These are phyloP conservation scores for Euphorbia schlechtendalii DNA, from an alignment of 441 rosid species.

Conservation along the genomic window DNA sequence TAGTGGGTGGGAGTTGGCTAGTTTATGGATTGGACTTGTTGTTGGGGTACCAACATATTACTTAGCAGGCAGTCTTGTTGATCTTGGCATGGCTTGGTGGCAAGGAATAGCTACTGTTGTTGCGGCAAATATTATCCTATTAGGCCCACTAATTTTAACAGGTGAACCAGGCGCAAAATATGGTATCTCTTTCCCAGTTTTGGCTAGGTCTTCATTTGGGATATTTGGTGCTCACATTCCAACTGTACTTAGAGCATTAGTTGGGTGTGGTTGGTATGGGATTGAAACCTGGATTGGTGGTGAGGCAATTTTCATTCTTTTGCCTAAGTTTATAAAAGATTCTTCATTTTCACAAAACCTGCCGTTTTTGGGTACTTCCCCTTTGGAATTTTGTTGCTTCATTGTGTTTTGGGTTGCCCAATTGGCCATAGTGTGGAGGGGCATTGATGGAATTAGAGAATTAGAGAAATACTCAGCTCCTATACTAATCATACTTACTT, in stretches of 20 bases:
- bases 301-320: conserved; percentile 74
- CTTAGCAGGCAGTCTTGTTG: conserved; percentile 81
- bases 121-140: conserved; percentile 59
- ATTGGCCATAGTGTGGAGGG: conserved; percentile 58
- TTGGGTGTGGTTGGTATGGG: conserved; percentile 97
- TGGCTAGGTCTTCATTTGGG: conserved; percentile 85
- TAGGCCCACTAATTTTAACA: conserved; percentile 61
- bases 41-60: conserved; percentile 87
- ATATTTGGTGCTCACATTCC: conserved; percentile 81
- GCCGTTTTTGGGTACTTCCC: conserved; percentile 84
- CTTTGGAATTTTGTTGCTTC: conserved; percentile 74
- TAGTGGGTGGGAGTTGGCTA: conserved; percentile 73
- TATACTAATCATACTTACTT: conserved; percentile 55
- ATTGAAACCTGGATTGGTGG: conserved; percentile 98
- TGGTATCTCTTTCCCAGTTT: conserved; percentile 80
- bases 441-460: conserved; percentile 69
- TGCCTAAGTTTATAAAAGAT: conserved; percentile 44
- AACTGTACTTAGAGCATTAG: conserved; percentile 79
- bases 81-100: conserved; percentile 99
- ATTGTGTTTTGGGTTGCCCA: conserved; percentile 72
- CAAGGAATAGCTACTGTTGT: conserved; percentile 89
- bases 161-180: conserved; percentile 78
- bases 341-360: conserved; percentile 37
- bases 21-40: conserved; percentile 88
- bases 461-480: conserved; percentile 85